Evolutionary conservation across 2,329 filamentous ascomycete genomes (phyloP).

Genomic region (Trichophyton verrucosum): DNA sequence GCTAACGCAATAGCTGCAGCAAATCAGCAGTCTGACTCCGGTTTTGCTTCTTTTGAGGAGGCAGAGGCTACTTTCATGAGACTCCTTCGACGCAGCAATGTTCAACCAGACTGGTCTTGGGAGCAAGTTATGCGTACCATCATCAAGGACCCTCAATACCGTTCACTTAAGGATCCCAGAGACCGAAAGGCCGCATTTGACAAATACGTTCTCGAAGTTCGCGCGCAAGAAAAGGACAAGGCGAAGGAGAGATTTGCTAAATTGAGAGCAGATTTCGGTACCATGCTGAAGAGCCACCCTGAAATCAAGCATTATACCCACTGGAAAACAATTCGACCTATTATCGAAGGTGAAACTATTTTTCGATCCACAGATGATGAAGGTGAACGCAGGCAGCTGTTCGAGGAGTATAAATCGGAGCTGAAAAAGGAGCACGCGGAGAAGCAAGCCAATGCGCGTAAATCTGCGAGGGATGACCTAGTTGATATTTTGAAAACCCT

Average conservation of each 20-base stretch:
- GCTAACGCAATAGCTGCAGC: conserved; percentile 27
- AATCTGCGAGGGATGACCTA: conserved; percentile 73
- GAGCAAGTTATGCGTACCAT: conserved; percentile 74
- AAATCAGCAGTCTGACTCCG: conserved; percentile 49
- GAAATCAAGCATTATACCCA: conserved; percentile 95
- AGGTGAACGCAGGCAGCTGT: conserved; percentile 73
- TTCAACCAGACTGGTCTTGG: conserved; percentile 89
- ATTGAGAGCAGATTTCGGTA: conserved; percentile 83
- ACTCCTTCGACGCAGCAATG: conserved; percentile 68
- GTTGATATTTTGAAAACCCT: conserved; percentile 65
- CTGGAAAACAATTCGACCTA: conserved; percentile 90
- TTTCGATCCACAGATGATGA: conserved; percentile 87
- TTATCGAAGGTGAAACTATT: conserved; percentile 89
- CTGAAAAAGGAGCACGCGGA: conserved; percentile 72
- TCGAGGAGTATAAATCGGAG: conserved; percentile 81
- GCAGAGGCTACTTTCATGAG: conserved; percentile 90
- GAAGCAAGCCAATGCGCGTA: conserved; percentile 57
- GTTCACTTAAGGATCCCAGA: conserved; percentile 81
- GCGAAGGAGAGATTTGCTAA: conserved; percentile 88
- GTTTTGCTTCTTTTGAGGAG: conserved; percentile 69
- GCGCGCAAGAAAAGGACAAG: conserved; percentile 84
- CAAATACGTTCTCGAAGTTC: conserved; percentile 84
- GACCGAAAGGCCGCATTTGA: conserved; percentile 85
- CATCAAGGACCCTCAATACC: conserved; percentile 83
- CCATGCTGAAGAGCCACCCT: conserved; percentile 89